These are phyloP conservation scores for Fusarium brevicatenulatum DNA, from an alignment of 2,329 filamentous ascomycete species.

Conservation along the genomic window DNA sequence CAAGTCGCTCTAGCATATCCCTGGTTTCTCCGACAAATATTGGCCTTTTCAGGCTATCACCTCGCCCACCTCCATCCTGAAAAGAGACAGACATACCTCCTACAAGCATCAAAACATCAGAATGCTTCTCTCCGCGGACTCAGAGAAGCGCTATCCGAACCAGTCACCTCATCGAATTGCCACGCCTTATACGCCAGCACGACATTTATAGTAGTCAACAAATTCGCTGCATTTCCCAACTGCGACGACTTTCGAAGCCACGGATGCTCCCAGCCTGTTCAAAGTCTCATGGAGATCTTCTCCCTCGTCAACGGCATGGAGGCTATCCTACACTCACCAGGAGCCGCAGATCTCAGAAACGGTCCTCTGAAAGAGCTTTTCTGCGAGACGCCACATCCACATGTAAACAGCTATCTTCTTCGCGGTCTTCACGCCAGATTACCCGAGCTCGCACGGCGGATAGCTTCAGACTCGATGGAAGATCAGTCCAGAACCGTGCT, in stretches of 20 bases:
- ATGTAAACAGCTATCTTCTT: not conserved
- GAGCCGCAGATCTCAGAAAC: not conserved
- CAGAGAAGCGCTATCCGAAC: conserved; percentile 4
- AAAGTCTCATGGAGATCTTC: conserved; percentile 27
- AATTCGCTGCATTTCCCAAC: conserved; percentile 29
- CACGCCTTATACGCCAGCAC: conserved; percentile 27
- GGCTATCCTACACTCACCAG: conserved; percentile 10
- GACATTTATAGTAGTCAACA: conserved; percentile 23
- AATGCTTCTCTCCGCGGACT: conserved; percentile 27
- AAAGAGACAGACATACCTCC: conserved; percentile 1
- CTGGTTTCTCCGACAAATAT: conserved; percentile 29
- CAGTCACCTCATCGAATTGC: conserved; percentile 10
- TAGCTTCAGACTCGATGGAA: conserved; percentile 8
- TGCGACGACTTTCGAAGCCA: conserved; percentile 23
- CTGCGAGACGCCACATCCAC: fast-evolving
- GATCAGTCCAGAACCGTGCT: not conserved
- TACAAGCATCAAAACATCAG: conserved; percentile 31
- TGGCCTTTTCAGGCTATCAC: conserved; percentile 31
- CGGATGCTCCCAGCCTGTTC: not conserved
- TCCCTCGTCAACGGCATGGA: conserved; percentile 28
- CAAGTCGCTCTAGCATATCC: conserved; percentile 24
- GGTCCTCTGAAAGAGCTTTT: conserved; percentile 23
- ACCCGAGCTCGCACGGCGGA: conserved; percentile 10
- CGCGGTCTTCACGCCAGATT: not conserved
- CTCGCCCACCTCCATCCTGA: conserved; percentile 27